Conservation (phyloP, 1,284 basidiomycete species). For the Farysia itapuensis region DNA sequence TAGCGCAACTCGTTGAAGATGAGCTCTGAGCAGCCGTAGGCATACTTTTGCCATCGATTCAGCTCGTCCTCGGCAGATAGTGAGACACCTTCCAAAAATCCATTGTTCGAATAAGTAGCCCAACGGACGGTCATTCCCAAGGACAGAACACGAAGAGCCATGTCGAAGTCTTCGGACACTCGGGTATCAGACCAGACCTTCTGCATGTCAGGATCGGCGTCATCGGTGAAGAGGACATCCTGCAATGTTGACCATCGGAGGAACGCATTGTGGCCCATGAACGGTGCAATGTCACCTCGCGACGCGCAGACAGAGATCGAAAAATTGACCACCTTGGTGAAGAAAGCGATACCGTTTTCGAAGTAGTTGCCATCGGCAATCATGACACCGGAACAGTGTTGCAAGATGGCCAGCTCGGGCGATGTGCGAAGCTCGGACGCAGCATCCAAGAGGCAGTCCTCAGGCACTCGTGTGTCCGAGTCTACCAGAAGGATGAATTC, state of each 20-base stretch:
- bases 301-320: constrained; percentile 62
- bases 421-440: constrained; percentile 75
- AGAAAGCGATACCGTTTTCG: constrained; percentile 80
- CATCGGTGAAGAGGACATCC: constrained; percentile 73
- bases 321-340: constrained; percentile 60
- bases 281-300: constrained; percentile 65
- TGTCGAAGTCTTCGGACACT: constrained; percentile 80
- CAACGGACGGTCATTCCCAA: constrained; percentile 74
- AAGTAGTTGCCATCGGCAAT: constrained; percentile 82
- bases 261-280: constrained; percentile 86
- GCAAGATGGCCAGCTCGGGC: constrained; percentile 77
- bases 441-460: constrained; percentile 81
- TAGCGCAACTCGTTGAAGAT: constrained; percentile 62
- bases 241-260: constrained; percentile 80
- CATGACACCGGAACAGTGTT: constrained; percentile 79
- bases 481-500: constrained; percentile 62
- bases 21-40: constrained; percentile 68
- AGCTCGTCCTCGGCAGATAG: constrained; percentile 73
- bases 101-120: constrained; percentile 77
- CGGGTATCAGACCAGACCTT: constrained; percentile 81
- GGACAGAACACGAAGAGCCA: constrained; percentile 64
- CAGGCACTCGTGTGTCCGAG: constrained; percentile 81
- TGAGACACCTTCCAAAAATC: constrained; percentile 83
- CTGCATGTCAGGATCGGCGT: constrained; percentile 68
- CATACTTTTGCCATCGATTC: constrained; percentile 84